phyloP scores from a whole-genome alignment of 2,329 filamentous ascomycete species.

The Paramyrothecium roridum region DNA sequence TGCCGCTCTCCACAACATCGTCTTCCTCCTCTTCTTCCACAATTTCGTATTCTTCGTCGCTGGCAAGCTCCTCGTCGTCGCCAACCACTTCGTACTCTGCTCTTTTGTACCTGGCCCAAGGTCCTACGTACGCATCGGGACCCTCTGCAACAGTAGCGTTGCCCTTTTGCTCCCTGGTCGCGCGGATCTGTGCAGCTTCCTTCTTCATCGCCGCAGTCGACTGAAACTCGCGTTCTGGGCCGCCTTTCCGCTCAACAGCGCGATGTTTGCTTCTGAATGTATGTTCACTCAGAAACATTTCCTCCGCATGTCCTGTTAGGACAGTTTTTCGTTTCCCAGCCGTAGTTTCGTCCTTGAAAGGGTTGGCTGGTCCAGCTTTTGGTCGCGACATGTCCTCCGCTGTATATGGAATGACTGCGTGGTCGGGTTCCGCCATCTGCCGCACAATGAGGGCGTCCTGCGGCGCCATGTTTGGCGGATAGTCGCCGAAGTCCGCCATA shows the following conservation, averaged over 20 bases:
- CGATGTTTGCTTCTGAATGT: conserved; percentile 87
- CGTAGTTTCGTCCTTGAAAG: conserved; percentile 63
- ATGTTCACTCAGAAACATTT: conserved; percentile 85
- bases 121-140: conserved; percentile 83
- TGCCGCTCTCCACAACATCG: conserved; percentile 63
- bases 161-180: conserved; percentile 82
- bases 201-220: conserved; percentile 63
- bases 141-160: conserved; percentile 82
- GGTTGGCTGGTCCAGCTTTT: conserved; percentile 67
- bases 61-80: conserved; percentile 72
- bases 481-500: conserved; percentile 62
- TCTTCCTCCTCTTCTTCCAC: conserved; percentile 72
- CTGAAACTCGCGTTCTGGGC: conserved; percentile 54
- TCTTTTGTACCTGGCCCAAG: conserved; percentile 83
- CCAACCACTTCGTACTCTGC: conserved; percentile 71
- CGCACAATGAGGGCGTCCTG: conserved; percentile 61
- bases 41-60: conserved; percentile 75
- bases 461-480: conserved; percentile 64
- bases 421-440: conserved; percentile 50
- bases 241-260: conserved; percentile 68
- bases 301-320: conserved; percentile 81
- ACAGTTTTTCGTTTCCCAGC: conserved; percentile 74
- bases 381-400: conserved; percentile 69
- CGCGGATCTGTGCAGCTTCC: conserved; percentile 61
- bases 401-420: conserved; percentile 63